A percentile compares a stretch with the other conserved stretches of the same genome.
These are phyloP conservation scores for Thozetella sp. DNA, from an alignment of 495 filamentous ascomycete species.

Conservation along the genomic window DNA sequence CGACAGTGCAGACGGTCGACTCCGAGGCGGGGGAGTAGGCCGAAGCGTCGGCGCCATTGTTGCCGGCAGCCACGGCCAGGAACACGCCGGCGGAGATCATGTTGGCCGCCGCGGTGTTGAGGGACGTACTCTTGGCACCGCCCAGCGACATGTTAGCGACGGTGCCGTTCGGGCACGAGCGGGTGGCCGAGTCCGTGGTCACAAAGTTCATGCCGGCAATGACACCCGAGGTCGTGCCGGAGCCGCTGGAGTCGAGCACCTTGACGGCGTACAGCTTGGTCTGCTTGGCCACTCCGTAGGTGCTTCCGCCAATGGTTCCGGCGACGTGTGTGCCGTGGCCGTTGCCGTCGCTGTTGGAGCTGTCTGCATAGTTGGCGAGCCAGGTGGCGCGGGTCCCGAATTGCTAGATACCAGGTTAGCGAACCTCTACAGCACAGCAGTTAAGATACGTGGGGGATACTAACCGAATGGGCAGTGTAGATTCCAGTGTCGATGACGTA, in stretches of 20 bases:
- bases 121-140: constrained; percentile 51
- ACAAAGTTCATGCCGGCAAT: constrained; percentile 52
- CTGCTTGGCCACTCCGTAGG: constrained; percentile 50
- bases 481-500: constrained; percentile 68
- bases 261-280: constrained; percentile 49
- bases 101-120: constrained; percentile 53
- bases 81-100: constrained; percentile 52
- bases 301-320: constrained; percentile 49
- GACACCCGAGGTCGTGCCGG: constrained; percentile 47
- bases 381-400: constrained; percentile 44
- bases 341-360: constrained; percentile 47
- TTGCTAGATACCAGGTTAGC: constrained; percentile 21
- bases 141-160: constrained; percentile 60
- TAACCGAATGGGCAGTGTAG: constrained; percentile 43
- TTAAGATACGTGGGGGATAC: constrained; percentile 1
- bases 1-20: constrained; percentile 60
- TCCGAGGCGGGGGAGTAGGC: constrained; percentile 59
- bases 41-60: constrained; percentile 46
- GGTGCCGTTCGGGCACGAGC: constrained; percentile 39
- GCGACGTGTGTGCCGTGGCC: constrained; percentile 54
- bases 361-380: constrained; percentile 41
- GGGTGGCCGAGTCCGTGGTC: constrained; percentile 30
- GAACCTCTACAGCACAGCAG: no score
- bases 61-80: constrained; percentile 59
- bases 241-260: constrained; percentile 49